Conservation (phyloP, 2,329 filamentous ascomycete species). For the Aspergillus ibericus region DNA sequence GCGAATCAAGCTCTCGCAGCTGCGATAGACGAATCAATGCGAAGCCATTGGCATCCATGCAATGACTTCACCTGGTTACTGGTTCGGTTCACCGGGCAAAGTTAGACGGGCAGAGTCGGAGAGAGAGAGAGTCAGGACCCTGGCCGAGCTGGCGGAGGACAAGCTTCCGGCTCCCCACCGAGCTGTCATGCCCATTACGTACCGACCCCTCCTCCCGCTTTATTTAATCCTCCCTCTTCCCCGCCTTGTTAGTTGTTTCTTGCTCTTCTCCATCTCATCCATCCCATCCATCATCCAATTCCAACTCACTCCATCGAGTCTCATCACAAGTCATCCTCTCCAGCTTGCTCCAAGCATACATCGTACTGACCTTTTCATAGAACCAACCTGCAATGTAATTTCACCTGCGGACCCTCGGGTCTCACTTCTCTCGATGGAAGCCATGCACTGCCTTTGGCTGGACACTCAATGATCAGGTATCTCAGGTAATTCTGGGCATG, state of each 20-base stretch:
- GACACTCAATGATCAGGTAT: conserved; percentile 49
- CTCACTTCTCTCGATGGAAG: conserved; percentile 31
- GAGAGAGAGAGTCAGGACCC: no score
- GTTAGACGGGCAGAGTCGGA: conserved; percentile 10
- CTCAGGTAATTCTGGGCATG: conserved; percentile 56
- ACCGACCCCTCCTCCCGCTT: conserved; percentile 10
- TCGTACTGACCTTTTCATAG: conserved; percentile 14
- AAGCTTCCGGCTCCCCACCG: not conserved
- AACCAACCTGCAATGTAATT: conserved; percentile 26
- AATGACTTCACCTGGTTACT: conserved; percentile 11
- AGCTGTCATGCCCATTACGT: not conserved
- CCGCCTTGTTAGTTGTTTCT: conserved; percentile 13
- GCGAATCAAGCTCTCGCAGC: no score
- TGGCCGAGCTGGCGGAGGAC: not conserved
- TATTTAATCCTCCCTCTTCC: conserved; percentile 42
- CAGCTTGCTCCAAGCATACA: not conserved
- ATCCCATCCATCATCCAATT: conserved; percentile 6
- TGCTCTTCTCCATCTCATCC: no score
- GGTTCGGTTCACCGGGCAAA: conserved; percentile 10
- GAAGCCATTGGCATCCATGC: not conserved
- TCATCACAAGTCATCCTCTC: conserved; percentile 24
- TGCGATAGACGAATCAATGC: not conserved
- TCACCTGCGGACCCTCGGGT: conserved; percentile 14
- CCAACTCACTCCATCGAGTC: not conserved
- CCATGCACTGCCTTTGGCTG: conserved; percentile 42